Evolutionary conservation across 108 stramenopile genomes (phyloP).

Genomic region (Conticribra guillardii): DNA sequence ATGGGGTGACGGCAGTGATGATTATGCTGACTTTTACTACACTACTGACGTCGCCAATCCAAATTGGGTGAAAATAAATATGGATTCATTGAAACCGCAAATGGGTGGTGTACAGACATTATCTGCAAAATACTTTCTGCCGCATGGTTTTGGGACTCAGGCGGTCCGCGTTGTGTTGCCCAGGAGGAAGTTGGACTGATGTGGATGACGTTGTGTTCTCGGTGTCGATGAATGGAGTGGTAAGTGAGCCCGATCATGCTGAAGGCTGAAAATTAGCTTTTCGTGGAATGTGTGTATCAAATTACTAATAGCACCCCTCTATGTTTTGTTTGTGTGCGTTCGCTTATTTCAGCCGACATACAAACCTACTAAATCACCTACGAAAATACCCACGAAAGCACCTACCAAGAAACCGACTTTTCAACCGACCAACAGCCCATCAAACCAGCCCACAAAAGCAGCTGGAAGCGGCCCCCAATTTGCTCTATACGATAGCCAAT

Average conservation of each 20-base stretch:
- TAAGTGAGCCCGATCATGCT: background rate
- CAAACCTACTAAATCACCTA: background rate
- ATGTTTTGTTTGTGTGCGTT: too few species aligned
- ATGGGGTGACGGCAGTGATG: background rate
- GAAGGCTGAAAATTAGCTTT: too few species aligned
- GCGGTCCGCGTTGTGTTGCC: conserved; percentile 1
- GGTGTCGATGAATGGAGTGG: background rate
- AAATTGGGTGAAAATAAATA: background rate
- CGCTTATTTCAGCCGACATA: background rate
- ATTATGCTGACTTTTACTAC: conserved; percentile 11
- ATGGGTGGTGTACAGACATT: background rate
- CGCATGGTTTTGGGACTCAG: background rate
- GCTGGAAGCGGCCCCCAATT: background rate
- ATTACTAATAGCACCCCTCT: too few species aligned
- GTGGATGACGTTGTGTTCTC: conserved; percentile 11
- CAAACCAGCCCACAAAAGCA: background rate
- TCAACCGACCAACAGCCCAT: background rate
- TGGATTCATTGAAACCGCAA: background rate
- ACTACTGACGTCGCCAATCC: conserved; percentile 7
- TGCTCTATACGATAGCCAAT: background rate
- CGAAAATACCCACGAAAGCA: background rate
- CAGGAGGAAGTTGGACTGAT: conserved; percentile 8
- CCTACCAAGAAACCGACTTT: background rate
- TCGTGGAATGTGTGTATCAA: too few species aligned
- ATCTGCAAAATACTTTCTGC: background rate